Evolutionary conservation across 2,329 filamentous ascomycete genomes (phyloP).

Genomic region (Alternaria sp.): DNA sequence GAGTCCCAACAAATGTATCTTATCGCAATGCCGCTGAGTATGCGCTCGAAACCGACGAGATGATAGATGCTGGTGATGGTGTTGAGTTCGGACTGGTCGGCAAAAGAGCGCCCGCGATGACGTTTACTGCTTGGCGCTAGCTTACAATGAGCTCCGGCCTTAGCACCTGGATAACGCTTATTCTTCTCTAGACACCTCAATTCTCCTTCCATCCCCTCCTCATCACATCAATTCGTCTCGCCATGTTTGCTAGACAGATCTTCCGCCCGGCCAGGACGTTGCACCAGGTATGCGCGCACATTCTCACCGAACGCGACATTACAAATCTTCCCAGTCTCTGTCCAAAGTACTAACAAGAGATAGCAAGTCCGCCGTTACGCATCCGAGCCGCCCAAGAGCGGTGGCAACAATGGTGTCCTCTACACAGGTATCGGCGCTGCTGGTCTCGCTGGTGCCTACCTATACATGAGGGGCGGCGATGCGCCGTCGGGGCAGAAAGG

Average conservation of each 20-base stretch:
- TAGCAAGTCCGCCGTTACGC: slow-evolving; percentile 78
- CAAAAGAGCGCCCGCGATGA: slow-evolving; percentile 25
- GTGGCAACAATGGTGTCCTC: slow-evolving; percentile 54
- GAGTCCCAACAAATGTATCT: not conserved
- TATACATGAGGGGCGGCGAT: slow-evolving; percentile 52
- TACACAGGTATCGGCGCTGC: slow-evolving; percentile 68
- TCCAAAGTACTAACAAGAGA: slow-evolving; percentile 28
- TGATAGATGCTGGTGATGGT: not conserved
- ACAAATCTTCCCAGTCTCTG: slow-evolving; percentile 18
- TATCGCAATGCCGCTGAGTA: not conserved
- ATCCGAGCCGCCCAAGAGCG: slow-evolving; percentile 65
- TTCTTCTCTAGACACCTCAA: slow-evolving; percentile 11
- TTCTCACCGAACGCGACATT: slow-evolving; percentile 24
- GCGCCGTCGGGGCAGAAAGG: slow-evolving; percentile 33
- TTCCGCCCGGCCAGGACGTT: slow-evolving; percentile 54
- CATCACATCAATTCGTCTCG: slow-evolving; percentile 38
- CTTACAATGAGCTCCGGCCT: slow-evolving; percentile 23
- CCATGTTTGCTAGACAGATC: slow-evolving; percentile 55
- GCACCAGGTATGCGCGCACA: slow-evolving; percentile 46
- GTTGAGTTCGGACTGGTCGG: slow-evolving; percentile 14
- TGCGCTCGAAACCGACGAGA: not conserved
- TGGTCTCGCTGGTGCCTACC: slow-evolving; percentile 64
- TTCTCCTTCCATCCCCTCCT: slow-evolving; percentile 16
- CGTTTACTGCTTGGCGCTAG: slow-evolving; percentile 39
- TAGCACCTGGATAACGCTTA: slow-evolving; percentile 16